Conservation (phyloP, 83 land plant genomes). For the Picea abies region DNA sequence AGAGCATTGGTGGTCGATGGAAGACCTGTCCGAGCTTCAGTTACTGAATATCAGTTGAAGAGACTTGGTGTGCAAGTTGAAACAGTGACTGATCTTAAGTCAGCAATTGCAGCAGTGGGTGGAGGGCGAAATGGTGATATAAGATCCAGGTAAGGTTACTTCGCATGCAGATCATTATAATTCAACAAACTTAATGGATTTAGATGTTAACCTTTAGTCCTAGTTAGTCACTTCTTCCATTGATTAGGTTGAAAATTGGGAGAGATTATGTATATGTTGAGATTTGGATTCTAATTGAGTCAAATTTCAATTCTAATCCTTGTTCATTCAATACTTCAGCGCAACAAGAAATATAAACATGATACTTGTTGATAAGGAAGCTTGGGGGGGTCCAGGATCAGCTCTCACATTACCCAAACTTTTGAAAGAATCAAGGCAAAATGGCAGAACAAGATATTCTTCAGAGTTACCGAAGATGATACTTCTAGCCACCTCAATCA, state of each 20-base stretch:
- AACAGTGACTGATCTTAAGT: conserved; percentile 19
- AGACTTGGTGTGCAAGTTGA: conserved; percentile 74
- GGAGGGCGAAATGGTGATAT: conserved; percentile 11
- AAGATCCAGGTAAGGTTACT: conserved; percentile 4
- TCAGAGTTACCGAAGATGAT: conserved; percentile 56
- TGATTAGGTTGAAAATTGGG: conserved; percentile 9
- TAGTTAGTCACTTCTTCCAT: neutral
- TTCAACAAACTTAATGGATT: neutral
- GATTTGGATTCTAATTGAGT: neutral
- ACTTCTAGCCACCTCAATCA: conserved; percentile 54
- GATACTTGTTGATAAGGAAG: conserved; percentile 84
- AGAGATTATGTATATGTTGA: neutral
- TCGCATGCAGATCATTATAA: neutral
- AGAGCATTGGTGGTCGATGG: conserved; percentile 73
- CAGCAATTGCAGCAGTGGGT: conserved; percentile 22
- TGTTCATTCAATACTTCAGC: conserved; percentile 15
- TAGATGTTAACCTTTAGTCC: neutral
- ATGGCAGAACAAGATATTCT: neutral
- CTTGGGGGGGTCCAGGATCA: conserved; percentile 65
- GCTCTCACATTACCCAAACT: conserved; percentile 24
- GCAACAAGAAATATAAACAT: conserved; percentile 37
- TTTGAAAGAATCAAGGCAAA: conserved; percentile 27
- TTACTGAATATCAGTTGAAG: conserved; percentile 87
- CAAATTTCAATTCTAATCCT: neutral
- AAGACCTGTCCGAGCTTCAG: conserved; percentile 66